These are phyloP conservation scores for Globisporangium recalcitrans DNA, from an alignment of 352 stramenopile genomes.

Conservation along the genomic window DNA sequence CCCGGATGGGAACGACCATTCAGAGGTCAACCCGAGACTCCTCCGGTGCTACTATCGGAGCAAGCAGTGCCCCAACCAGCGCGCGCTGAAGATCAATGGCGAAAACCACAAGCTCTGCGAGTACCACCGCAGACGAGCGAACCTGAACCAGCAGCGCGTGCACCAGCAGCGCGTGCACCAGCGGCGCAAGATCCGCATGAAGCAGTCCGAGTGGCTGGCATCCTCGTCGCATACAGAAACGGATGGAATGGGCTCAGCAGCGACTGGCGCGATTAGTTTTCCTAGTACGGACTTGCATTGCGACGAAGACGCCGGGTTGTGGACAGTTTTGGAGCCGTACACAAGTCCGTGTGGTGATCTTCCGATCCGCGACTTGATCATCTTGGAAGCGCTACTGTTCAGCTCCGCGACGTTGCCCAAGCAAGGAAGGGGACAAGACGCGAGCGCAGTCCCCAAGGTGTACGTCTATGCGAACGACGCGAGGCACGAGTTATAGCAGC, in stretches of 20 bases:
- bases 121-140: conserved; percentile 31
- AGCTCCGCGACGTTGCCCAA: neutral
- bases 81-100: conserved; percentile 35
- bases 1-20: neutral
- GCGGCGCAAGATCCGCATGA: conserved; percentile 16
- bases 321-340: conserved; percentile 5
- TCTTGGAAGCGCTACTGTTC: conserved; percentile 10
- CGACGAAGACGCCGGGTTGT: neutral
- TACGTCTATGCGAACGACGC: neutral
- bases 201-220: neutral
- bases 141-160: conserved; percentile 35
- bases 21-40: neutral
- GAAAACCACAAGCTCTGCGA: conserved; percentile 33
- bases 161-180: no score
- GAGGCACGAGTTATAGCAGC: neutral
- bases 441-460: neutral
- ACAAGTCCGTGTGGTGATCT: conserved; percentile 12
- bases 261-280: neutral
- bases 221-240: neutral
- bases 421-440: neutral
- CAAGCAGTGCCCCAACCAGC: conserved; percentile 28
- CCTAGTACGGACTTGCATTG: neutral
- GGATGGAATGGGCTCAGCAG: neutral
- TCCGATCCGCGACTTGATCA: conserved; percentile 2
- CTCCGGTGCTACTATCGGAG: conserved; percentile 23